phyloP scores from a whole-genome alignment of 768 basidiomycete species.

The Trametes sanguinea region DNA sequence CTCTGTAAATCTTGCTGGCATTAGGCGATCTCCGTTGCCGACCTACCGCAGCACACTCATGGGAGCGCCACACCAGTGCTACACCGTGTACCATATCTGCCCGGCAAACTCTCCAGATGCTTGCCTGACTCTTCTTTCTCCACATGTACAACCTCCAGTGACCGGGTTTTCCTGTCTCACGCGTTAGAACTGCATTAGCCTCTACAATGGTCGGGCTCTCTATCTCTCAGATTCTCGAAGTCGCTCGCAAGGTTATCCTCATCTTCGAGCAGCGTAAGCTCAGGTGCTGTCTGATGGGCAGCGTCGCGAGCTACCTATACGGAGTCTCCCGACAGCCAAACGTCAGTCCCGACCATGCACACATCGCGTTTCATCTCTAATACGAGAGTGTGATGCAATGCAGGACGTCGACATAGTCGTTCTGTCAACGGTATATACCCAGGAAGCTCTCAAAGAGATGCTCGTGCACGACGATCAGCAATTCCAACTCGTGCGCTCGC shows the following conservation, averaged over 20 bases:
- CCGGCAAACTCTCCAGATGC: no score
- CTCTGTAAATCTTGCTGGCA: no score
- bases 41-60: no score
- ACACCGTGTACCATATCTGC: no score
- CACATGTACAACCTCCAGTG: no score
- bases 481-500: conserved; percentile 43
- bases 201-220: neutral
- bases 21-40: no score
- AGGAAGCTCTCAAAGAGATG: conserved; percentile 44
- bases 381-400: neutral
- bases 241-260: conserved; percentile 19
- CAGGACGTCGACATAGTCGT: conserved; percentile 54
- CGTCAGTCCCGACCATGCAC: conserved; percentile 1
- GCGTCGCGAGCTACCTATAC: conserved; percentile 27
- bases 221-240: conserved; percentile 9
- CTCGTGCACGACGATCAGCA: conserved; percentile 34
- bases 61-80: no score
- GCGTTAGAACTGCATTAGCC: no score
- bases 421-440: conserved; percentile 34
- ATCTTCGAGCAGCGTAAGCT: conserved; percentile 23
- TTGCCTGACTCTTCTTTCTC: no score
- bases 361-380: neutral
- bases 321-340: conserved; percentile 27
- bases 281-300: conserved; percentile 29
- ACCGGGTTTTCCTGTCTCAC: no score